Evolutionary conservation across 805 yeast species (phyloP), one percentile per base, ranked within the genome.

Genomic region (Candida cerambycidarum): DNA sequence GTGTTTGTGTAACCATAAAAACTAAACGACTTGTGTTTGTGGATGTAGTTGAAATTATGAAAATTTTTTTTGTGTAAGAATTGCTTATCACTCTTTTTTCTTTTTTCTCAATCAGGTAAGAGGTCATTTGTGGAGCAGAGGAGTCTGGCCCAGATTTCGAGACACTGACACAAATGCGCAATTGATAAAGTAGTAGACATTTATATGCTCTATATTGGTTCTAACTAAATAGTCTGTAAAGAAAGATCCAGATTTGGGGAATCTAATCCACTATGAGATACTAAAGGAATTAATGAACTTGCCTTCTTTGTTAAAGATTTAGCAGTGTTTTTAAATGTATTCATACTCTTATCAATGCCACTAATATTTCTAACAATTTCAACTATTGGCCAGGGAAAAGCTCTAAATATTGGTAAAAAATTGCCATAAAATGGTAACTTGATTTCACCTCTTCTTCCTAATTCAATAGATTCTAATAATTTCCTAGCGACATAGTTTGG

Each of bases 351-450:
- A 59, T 89, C 97, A 59, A 90, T 82, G 2, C 89, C 88, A 5
- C 90, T 76, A 8, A 78, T 45, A 44, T 65, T 59, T 37, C 97
- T 64, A 1, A 75, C 67, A 0, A 73, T n/a, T 42, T 71, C 78
- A 7, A 73, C 80, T 2, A 86, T 28, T 1, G 84, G 88, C 83
- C 87, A 79, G 0, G 96, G 95, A 12, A 80, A 60, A 0, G 81
- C 79, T 43, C 93, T 72, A 50, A 89, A 65, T 1, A 85, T 45
- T 0, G 96, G 96, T 27, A 90, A 53, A 34, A 86, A 63, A 49
- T 82, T 78, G 1, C 88, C 89, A 61, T 90, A 92, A 33, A 83
- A 67, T 0, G 98, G 97, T 23, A 80, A 52, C 48, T 76, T 82
- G 35, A 90, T 74, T 42, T 82, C 86, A 2, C 90, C 89, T 30